Base-by-base conservation (phyloP, 768 basidiomycete genomes). In the Cyclocybe cylindracea region DNA sequence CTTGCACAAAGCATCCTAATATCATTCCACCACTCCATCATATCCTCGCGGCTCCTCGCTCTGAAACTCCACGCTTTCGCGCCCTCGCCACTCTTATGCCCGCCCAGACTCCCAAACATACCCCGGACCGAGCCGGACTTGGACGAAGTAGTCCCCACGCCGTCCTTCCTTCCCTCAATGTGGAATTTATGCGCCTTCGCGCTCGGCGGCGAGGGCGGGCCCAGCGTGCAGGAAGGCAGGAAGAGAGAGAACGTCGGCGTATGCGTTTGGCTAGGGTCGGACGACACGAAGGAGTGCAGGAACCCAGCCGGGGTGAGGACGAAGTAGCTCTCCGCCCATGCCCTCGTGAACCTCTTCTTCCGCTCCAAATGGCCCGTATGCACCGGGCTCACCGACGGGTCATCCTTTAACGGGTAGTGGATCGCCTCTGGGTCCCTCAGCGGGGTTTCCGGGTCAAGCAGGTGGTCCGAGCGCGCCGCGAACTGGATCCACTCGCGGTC, bases 21-120 rank as follows among this genome's bases (percentile, higher is more conserved):
- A 65, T 98, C 97, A 65, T 98, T 98, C 97, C 97, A 99, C 92
- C 97, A 97, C 73, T 99, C 97, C 93, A 98, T 93, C 93, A 98
- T 94, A 60, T 98, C 96, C 56, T 98, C 96, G 58, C 89, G 84
- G 52, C 86, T 89, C 53, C 96, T 75, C 41, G 90, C 82, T 34
- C 94, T 81, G 79, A 99, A 98, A 44, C 86, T 90, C 85, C 90
- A 98, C 29, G 91, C 91, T 61, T 56, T 59, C 14, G 49, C 84
- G 79, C 48, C 82, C 74, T 43, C 71, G 60, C 48, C 66, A 34
- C 35, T 46, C 9, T 62, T 66, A 19, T 58, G 65, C 32, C 53
- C 50, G 1, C 55, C 50, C 7, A 37, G 32, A 1, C 52, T 48
- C 1, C 55, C 60, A 13, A 81, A 55, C 19, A 70, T 56, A 44